Evolutionary conservation across 2,329 filamentous ascomycete genomes (phyloP).

Genomic region (Aspergillus novoparasiticus): DNA sequence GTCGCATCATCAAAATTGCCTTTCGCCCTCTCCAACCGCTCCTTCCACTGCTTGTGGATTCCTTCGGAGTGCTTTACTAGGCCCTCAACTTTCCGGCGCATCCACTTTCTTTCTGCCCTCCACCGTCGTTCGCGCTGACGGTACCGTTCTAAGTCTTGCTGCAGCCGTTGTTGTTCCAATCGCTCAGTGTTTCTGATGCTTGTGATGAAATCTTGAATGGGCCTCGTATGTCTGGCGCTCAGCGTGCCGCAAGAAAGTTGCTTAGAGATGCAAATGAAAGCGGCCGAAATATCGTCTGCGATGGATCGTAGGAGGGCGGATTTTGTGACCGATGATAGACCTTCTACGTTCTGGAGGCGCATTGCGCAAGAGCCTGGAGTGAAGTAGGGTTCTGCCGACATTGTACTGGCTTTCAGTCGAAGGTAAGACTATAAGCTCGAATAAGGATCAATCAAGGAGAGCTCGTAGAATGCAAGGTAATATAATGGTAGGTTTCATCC

Average conservation of each 20-base stretch:
- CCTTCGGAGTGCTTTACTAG: slow-evolving; percentile 20
- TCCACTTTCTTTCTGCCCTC: slow-evolving; percentile 21
- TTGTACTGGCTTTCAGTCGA: neutral
- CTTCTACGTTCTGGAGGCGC: slow-evolving; percentile 25
- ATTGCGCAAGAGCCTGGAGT: slow-evolving; percentile 17
- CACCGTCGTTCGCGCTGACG: slow-evolving; percentile 19
- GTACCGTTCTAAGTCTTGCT: slow-evolving; percentile 22
- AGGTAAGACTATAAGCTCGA: neutral
- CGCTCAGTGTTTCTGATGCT: slow-evolving; percentile 27
- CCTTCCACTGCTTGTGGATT: slow-evolving; percentile 19
- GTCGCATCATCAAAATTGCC: neutral
- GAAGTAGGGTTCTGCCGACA: neutral
- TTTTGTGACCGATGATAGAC: slow-evolving; percentile 23
- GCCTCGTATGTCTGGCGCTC: slow-evolving; percentile 21
- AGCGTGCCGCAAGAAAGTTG: slow-evolving; percentile 30
- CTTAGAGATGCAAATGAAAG: slow-evolving; percentile 32
- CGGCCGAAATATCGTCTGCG: slow-evolving; percentile 33
- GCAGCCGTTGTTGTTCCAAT: slow-evolving; percentile 19
- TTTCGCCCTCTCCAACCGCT: slow-evolving; percentile 3
- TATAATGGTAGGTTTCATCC: neutral
- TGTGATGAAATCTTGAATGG: slow-evolving; percentile 31
- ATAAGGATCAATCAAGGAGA: neutral
- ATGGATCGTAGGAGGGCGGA: slow-evolving; percentile 27
- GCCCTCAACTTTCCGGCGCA: slow-evolving; percentile 24
- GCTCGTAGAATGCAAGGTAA: neutral